These are phyloP conservation scores for Didymella arachidicola DNA, from an alignment of 2,329 filamentous ascomycete species.

Conservation along the genomic window DNA sequence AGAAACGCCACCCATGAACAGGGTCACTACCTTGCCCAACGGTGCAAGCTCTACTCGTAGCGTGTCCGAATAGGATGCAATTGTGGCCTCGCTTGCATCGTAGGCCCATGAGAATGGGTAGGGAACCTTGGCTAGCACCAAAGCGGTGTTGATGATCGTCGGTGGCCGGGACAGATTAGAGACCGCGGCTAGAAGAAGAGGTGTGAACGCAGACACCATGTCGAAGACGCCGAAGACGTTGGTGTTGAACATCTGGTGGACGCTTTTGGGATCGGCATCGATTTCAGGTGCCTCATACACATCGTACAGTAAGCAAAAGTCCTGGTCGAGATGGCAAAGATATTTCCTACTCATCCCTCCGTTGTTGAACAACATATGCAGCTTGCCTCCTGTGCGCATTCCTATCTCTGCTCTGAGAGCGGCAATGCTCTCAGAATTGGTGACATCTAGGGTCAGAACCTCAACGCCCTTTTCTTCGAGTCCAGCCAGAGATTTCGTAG, in stretches of 20 bases:
- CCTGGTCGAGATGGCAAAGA: constrained; percentile 23
- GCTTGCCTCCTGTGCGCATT: constrained; percentile 50
- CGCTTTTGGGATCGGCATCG: constrained; percentile 57
- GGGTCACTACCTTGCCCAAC: constrained; percentile 45
- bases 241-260: constrained; percentile 51
- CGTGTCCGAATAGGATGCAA: constrained; percentile 64
- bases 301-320: constrained; percentile 23
- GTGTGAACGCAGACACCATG: constrained; percentile 62
- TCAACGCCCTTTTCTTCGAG: not conserved
- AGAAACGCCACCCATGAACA: constrained; percentile 6
- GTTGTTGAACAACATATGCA: constrained; percentile 64
- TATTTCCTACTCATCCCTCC: constrained; percentile 45
- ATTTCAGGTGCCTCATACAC: constrained; percentile 47
- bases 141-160: constrained; percentile 11
- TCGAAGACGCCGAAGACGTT: constrained; percentile 63
- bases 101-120: constrained; percentile 48
- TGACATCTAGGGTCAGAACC: not conserved
- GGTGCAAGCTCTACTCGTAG: constrained; percentile 64
- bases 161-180: not conserved
- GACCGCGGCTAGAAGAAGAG: constrained; percentile 52
- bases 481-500: not conserved
- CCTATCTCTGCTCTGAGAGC: not conserved
- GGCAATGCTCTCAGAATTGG: not conserved
- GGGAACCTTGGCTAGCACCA: constrained; percentile 13
- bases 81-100: constrained; percentile 65